phyloP scores from a whole-genome alignment of 176 grass and related monocot species.

The Guadua angustifolia region DNA sequence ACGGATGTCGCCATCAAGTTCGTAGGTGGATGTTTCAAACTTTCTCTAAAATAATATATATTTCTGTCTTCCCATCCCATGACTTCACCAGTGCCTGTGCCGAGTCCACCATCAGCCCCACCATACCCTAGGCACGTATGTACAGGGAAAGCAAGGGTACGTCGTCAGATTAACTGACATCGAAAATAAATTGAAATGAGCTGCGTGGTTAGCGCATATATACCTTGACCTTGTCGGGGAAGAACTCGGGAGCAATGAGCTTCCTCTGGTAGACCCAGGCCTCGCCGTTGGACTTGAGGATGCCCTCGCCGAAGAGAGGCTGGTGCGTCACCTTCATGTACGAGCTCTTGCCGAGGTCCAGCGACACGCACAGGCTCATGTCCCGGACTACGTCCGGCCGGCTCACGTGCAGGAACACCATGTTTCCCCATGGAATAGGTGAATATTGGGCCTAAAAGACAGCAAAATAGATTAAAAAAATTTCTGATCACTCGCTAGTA shows the following conservation, averaged over 20 bases:
- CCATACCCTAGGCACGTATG: constrained; percentile 54
- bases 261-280: constrained; percentile 66
- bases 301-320: constrained; percentile 83
- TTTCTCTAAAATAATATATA: no score
- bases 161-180: neutral
- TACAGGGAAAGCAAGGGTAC: neutral
- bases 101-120: constrained; percentile 71
- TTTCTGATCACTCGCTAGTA: neutral
- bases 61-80: constrained; percentile 65
- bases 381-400: constrained; percentile 66
- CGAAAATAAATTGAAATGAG: neutral
- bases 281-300: constrained; percentile 85
- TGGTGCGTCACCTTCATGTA: constrained; percentile 86
- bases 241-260: constrained; percentile 90
- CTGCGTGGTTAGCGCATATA: neutral
- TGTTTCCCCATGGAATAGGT: constrained; percentile 67
- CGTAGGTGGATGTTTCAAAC: neutral
- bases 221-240: constrained; percentile 78
- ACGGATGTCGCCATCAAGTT: neutral
- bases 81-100: constrained; percentile 52
- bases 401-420: constrained; percentile 76
- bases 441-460: constrained; percentile 64
- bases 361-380: constrained; percentile 59
- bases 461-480: no score
- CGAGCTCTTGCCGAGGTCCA: constrained; percentile 81